Evolutionary conservation across 331 rosid genomes (phyloP), one percentile per base, ranked within the genome.

Genomic region (Acacia concinna): DNA sequence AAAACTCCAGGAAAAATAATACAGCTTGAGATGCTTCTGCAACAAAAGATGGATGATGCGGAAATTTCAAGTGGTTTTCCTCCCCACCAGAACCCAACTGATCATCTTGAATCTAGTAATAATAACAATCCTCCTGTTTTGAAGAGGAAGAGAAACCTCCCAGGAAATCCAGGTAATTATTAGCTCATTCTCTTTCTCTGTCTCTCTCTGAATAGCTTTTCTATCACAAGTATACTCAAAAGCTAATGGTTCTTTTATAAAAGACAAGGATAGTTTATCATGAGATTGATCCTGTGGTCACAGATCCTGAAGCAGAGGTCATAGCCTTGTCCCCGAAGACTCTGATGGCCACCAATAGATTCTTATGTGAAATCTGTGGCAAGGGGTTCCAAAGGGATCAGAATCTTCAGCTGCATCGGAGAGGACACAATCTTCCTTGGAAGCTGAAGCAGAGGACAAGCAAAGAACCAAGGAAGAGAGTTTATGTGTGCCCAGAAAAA

Each of bases 341-440:
- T 5, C 83, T 93, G 14, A 91, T 93, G 98, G 97, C 98, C 1
- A 91, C 97, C 4, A 93, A 93, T 83, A 83, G 97, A 79, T 93
- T 93, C 86, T 79, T 91, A 46, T 93, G 98, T 27, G 98, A 93
- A 81, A 87, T 93, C 28, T 93, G 98, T 43, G 88, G 95, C 13
- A 93, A 93, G 71, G 98, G 98, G 12, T 93, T 93, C 75, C 98
- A 93, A 76, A 85, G 98, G 85, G 98, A 93, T 81, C 98, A 93
- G 73, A 93, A 93, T 51, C 91, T 93, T 25, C 98, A 93, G 79
- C 95, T 93, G 34, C 98, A 93, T 64, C 49, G 95, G 68, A 83
- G 98, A 2, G 98, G 98, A 1, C 98, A 93, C 63, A 93, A 93
- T 73, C 98, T 93, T 38, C 98, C 98, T 10, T 93, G 98, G 98